A percentile compares a stretch with the other conserved stretches of the same genome.
Evolutionary conservation across 352 stramenopile genomes (phyloP).

Genomic region (Phytophthora megakarya): DNA sequence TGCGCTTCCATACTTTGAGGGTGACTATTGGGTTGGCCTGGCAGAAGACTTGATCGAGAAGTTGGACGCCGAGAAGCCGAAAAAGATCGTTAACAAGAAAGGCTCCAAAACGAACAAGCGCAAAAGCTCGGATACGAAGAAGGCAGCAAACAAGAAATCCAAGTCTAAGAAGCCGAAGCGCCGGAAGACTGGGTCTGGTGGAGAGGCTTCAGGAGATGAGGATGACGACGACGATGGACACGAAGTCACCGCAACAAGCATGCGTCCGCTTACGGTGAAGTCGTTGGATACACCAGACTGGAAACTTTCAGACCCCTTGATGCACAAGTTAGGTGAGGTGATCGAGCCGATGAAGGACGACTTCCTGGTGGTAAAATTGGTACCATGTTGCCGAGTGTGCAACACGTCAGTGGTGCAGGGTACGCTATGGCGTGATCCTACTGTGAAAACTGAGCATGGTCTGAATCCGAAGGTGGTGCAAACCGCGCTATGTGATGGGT

Average conservation of each 20-base stretch:
- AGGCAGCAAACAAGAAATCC: conserved; percentile 67
- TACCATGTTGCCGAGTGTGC: conserved; percentile 83
- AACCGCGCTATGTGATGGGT: conserved; percentile 76
- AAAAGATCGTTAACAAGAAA: conserved; percentile 67
- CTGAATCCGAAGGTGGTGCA: conserved; percentile 73
- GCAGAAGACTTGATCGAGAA: conserved; percentile 91
- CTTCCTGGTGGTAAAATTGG: conserved; percentile 87
- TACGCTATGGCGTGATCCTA: conserved; percentile 65
- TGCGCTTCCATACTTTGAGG: conserved; percentile 85
- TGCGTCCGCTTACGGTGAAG: conserved; percentile 42
- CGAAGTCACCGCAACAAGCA: conserved; percentile 35
- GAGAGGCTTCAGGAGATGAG: conserved; percentile 47
- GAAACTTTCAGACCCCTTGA: conserved; percentile 76
- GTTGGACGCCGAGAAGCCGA: conserved; percentile 84
- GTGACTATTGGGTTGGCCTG: conserved; percentile 88
- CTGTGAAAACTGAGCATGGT: conserved; percentile 63
- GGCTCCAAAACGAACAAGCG: conserved; percentile 57
- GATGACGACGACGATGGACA: conserved; percentile 51
- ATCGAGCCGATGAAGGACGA: conserved; percentile 92
- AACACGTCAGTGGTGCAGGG: conserved; percentile 79
- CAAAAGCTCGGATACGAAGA: conserved; percentile 72
- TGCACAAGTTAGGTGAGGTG: conserved; percentile 87
- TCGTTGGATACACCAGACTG: conserved; percentile 71
- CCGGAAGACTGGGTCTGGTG: conserved; percentile 49
- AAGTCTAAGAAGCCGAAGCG: conserved; percentile 84